Percentiles rank a stretch among this genome's conserved stretches.
Conservation (phyloP, 768 basidiomycete species). For the Clitopilus passeckerianus region DNA sequence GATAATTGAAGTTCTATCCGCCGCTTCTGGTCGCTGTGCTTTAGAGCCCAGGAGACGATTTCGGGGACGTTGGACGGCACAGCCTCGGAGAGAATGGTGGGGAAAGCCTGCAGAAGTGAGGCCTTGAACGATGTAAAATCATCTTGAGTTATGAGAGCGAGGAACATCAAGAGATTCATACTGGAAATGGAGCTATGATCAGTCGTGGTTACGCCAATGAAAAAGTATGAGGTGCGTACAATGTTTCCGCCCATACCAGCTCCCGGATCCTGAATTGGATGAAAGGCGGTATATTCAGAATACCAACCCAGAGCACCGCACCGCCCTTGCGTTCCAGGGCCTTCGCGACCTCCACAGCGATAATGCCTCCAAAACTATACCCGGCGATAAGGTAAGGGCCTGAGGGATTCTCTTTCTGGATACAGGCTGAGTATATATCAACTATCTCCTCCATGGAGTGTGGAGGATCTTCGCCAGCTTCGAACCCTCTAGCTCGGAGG, state of each 20-base stretch:
- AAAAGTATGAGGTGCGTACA: neutral
- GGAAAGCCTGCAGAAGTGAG: neutral
- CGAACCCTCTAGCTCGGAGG: constrained; percentile 1
- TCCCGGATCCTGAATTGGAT: neutral
- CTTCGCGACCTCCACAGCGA: constrained; percentile 1
- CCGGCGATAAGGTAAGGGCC: constrained; percentile 1
- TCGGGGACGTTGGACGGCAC: neutral
- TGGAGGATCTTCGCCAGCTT: neutral
- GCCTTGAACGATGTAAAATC: neutral
- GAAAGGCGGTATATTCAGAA: constrained; percentile 1
- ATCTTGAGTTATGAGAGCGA: neutral
- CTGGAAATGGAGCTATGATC: neutral
- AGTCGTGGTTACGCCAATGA: neutral
- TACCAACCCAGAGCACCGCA: neutral
- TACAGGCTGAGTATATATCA: neutral
- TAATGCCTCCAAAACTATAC: constrained; percentile 1
- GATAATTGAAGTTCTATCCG: neutral
- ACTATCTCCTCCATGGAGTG: neutral
- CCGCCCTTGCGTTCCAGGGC: neutral
- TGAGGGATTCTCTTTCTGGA: neutral
- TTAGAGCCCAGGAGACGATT: neutral
- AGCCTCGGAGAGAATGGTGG: neutral
- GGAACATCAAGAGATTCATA: neutral
- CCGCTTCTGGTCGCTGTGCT: neutral
- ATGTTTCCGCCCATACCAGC: neutral